Percentiles rank a stretch among this genome's conserved stretches.
Evolutionary conservation across 768 basidiomycete species (phyloP).

Genomic region (Agaricus blazei): DNA sequence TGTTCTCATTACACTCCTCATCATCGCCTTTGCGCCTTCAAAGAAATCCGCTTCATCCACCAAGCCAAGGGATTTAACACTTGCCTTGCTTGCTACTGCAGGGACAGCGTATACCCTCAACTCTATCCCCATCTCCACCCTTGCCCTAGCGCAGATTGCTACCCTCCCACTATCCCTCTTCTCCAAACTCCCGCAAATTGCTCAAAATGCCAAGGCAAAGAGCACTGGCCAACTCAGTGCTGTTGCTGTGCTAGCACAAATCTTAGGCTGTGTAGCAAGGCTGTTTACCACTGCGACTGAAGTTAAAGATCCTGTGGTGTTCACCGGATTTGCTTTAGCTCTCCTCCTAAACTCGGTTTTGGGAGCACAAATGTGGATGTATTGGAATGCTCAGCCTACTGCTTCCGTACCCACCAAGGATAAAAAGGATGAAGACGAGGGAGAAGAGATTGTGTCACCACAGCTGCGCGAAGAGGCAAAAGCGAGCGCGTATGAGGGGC

Average conservation of each 20-base stretch:
- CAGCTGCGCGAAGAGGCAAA: constrained; percentile 2
- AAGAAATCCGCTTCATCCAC: constrained; percentile 15
- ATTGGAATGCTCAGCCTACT: constrained; percentile 49
- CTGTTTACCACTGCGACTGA: constrained; percentile 92
- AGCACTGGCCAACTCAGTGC: constrained; percentile 94
- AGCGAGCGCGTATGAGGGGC: constrained; percentile 5
- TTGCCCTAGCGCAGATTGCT: constrained; percentile 73
- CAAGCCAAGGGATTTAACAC: constrained; percentile 28
- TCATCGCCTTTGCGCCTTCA: constrained; percentile 57
- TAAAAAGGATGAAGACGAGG: constrained; percentile 5
- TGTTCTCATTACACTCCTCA: constrained; percentile 82
- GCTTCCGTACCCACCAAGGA: neutral
- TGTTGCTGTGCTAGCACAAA: constrained; percentile 85
- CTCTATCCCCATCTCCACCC: constrained; percentile 36
- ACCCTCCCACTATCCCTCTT: constrained; percentile 90
- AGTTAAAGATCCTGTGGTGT: constrained; percentile 75
- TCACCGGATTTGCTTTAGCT: constrained; percentile 81
- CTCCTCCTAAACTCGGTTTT: constrained; percentile 80
- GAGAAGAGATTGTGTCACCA: constrained; percentile 5
- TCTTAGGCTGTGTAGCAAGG: constrained; percentile 85
- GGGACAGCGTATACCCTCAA: constrained; percentile 35
- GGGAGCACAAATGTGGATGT: constrained; percentile 79
- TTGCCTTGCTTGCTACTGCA: constrained; percentile 24
- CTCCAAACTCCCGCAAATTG: constrained; percentile 93
- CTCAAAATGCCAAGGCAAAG: constrained; percentile 64